These are phyloP conservation scores for Allantophomopsis cytisporea DNA, from an alignment of 2,329 filamentous ascomycete species.

Conservation along the genomic window DNA sequence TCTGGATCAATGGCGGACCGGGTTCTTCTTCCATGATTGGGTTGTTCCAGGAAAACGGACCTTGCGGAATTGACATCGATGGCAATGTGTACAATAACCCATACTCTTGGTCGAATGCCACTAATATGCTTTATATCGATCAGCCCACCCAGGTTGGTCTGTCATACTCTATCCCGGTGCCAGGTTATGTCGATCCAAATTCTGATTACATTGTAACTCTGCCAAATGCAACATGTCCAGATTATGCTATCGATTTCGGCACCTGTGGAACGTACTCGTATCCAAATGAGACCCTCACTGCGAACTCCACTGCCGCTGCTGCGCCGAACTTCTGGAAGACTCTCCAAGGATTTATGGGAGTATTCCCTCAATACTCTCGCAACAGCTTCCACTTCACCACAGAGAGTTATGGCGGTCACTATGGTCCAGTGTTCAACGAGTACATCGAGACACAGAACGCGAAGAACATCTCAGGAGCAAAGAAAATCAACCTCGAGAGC, in stretches of 20 bases:
- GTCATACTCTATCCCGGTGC: constrained; percentile 26
- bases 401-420: constrained; percentile 44
- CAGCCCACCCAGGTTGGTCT: constrained; percentile 55
- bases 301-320: constrained; percentile 35
- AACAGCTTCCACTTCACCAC: constrained; percentile 39
- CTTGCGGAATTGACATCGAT: constrained; percentile 25
- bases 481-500: constrained; percentile 30
- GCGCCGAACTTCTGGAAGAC: constrained; percentile 48
- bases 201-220: constrained; percentile 24
- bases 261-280: constrained; percentile 42
- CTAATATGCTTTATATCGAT: constrained; percentile 35
- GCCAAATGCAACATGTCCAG: constrained; percentile 31
- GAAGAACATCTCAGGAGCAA: constrained; percentile 30
- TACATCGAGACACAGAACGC: constrained; percentile 47
- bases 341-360: constrained; percentile 48
- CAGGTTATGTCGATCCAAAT: constrained; percentile 7
- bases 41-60: constrained; percentile 45
- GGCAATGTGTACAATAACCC: constrained; percentile 19
- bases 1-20: constrained; percentile 56
- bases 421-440: constrained; percentile 42
- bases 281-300: constrained; percentile 32
- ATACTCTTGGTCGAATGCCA: constrained; percentile 49
- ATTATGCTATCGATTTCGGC: constrained; percentile 25
- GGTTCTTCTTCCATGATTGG: constrained; percentile 50
- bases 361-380: constrained; percentile 35